Percentiles rank a stretch among this genome's conserved stretches.
phyloP scores from a whole-genome alignment of 148 eudicot genomes.

The Silene conica region DNA sequence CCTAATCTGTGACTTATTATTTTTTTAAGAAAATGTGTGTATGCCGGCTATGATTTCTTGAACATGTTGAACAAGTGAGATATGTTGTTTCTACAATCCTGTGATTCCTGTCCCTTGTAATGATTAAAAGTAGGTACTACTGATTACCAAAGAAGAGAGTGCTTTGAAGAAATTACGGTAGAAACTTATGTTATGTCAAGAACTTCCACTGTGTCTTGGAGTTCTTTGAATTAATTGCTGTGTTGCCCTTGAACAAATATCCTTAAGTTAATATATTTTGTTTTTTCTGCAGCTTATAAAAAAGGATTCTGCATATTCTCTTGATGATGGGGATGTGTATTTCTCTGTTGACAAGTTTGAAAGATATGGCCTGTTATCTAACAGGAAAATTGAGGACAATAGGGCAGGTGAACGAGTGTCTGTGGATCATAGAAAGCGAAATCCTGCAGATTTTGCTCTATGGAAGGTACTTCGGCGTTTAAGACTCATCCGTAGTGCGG shows the following conservation, averaged over 20 bases:
- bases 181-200: not conserved
- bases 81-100: not conserved
- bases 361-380: constrained; percentile 68
- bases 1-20: not conserved
- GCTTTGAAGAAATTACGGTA: not conserved
- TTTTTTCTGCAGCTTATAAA: constrained; percentile 51
- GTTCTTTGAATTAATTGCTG: not conserved
- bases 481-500: not conserved
- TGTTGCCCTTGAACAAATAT: not conserved
- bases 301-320: constrained; percentile 65
- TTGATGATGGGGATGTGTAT: constrained; percentile 91
- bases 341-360: constrained; percentile 72
- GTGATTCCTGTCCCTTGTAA: not conserved
- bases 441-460: constrained; percentile 91
- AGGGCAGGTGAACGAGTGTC: constrained; percentile 94
- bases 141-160: not conserved
- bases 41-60: not conserved
- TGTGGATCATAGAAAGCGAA: constrained; percentile 65
- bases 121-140: not conserved
- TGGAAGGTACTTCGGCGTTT: constrained; percentile 58
- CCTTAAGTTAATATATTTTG: not conserved
- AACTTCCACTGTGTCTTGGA: not conserved
- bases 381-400: constrained; percentile 75
- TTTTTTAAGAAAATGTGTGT: not conserved
- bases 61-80: not conserved